A percentile compares a stretch with the other conserved stretches of the same genome.
These are phyloP conservation scores for Cyclostephanos invisitatus DNA, from an alignment of 108 stramenopile species.

Conservation along the genomic window DNA sequence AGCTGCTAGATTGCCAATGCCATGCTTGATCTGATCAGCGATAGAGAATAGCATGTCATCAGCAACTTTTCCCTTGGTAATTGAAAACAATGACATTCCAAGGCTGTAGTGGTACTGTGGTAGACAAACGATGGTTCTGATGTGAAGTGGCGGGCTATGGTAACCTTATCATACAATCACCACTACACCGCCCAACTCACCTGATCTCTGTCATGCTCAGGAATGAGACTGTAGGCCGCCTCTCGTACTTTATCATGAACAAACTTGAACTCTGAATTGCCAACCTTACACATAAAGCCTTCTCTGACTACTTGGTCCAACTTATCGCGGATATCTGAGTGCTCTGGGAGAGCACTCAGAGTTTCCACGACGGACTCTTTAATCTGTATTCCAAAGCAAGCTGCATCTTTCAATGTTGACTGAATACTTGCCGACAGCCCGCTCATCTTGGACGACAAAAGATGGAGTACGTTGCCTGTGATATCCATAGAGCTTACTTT, in stretches of 20 bases:
- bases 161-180: conserved; percentile 11
- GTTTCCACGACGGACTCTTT: conserved; percentile 16
- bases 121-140: no score
- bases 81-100: no score
- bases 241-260: neutral
- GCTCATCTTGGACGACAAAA: conserved; percentile 29
- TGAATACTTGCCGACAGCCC: conserved; percentile 1
- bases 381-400: neutral
- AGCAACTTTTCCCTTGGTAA: neutral
- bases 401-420: neutral
- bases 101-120: no score
- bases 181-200: conserved; percentile 11
- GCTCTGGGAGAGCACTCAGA: neutral
- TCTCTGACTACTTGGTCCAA: conserved; percentile 7
- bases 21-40: conserved; percentile 13
- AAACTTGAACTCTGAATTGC: no score
- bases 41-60: neutral
- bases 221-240: conserved; percentile 4
- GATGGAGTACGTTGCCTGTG: no score
- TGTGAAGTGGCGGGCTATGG: neutral
- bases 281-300: neutral
- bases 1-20: conserved; percentile 3
- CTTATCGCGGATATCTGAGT: neutral
- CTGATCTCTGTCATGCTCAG: conserved; percentile 1
- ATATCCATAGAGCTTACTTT: no score